Evolutionary conservation across 352 stramenopile species (phyloP).

Genomic region (Phytophthora constricta): DNA sequence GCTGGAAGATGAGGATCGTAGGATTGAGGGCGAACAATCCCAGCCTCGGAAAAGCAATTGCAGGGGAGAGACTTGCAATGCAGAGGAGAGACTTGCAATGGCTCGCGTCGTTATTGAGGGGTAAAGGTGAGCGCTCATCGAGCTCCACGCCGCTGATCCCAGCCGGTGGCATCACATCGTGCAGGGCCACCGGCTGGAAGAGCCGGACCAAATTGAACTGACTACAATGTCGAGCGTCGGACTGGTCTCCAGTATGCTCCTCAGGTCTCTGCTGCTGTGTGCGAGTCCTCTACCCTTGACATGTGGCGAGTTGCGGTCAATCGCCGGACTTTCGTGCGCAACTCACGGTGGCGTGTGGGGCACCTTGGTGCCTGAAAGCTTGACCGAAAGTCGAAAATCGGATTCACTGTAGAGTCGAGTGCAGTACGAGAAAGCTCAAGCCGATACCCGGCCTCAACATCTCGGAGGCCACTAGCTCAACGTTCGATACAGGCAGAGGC

Average conservation of each 20-base stretch:
- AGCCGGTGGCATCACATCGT: slow-evolving; percentile 16
- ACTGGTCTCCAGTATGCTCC: too few relatives aligned
- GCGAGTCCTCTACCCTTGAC: slow-evolving; percentile 22
- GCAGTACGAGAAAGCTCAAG: neutral
- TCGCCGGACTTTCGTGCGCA: too few relatives aligned
- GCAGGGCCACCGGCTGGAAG: slow-evolving; percentile 20
- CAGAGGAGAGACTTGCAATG: slow-evolving; percentile 8
- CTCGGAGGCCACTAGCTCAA: neutral
- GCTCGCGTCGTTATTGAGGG: too few relatives aligned
- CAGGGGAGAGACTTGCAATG: slow-evolving; percentile 8
- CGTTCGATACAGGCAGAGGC: neutral
- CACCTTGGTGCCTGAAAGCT: too few relatives aligned
- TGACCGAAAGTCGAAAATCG: neutral
- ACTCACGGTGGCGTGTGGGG: neutral
- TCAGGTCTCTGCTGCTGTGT: slow-evolving; percentile 27
- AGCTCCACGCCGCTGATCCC: slow-evolving; percentile 3
- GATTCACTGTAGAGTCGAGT: neutral
- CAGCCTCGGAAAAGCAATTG: slow-evolving; percentile 5
- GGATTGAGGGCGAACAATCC: slow-evolving; percentile 18
- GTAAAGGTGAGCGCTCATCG: slow-evolving; percentile 27
- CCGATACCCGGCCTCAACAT: neutral
- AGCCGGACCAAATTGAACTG: slow-evolving; percentile 21
- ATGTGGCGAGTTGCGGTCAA: too few relatives aligned
- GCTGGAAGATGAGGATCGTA: slow-evolving; percentile 22
- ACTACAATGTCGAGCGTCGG: slow-evolving; percentile 2